Evolutionary conservation across 2,329 filamentous ascomycete species (phyloP).

Genomic region (Aspergillus awamori): DNA sequence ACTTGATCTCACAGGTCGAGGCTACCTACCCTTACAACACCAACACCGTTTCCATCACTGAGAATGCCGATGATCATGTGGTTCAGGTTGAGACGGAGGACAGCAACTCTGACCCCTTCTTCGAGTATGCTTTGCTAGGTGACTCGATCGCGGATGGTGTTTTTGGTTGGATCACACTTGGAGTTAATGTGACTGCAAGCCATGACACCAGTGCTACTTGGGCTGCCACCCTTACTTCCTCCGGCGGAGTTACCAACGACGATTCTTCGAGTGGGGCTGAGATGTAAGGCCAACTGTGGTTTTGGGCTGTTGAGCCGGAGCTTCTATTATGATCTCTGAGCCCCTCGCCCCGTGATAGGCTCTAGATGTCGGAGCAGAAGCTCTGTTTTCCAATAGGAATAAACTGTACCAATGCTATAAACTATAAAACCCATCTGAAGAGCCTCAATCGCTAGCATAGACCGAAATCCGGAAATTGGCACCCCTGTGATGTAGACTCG

Average conservation of each 20-base stretch:
- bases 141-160: slow-evolving; percentile 18
- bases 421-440: too few relatives aligned
- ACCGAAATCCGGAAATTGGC: too few relatives aligned
- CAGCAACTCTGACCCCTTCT: slow-evolving; percentile 19
- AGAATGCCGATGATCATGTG: slow-evolving; percentile 20
- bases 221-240: not conserved
- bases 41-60: slow-evolving; percentile 18
- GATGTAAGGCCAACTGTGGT: not conserved
- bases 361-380: too few relatives aligned
- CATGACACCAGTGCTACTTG: slow-evolving; percentile 8
- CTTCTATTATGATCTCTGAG: too few relatives aligned
- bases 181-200: slow-evolving; percentile 17
- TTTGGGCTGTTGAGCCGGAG: too few relatives aligned
- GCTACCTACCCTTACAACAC: slow-evolving; percentile 40
- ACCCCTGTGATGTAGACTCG: too few relatives aligned
- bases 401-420: too few relatives aligned
- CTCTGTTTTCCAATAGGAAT: too few relatives aligned
- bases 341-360: too few relatives aligned
- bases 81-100: slow-evolving; percentile 18
- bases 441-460: too few relatives aligned
- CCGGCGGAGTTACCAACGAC: not conserved
- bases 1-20: slow-evolving; percentile 55
- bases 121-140: slow-evolving; percentile 20
- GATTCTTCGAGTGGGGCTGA: not conserved
- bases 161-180: slow-evolving; percentile 21